Conservation (phyloP, 306 rosid species). For the Gynostemma pentaphyllum region DNA sequence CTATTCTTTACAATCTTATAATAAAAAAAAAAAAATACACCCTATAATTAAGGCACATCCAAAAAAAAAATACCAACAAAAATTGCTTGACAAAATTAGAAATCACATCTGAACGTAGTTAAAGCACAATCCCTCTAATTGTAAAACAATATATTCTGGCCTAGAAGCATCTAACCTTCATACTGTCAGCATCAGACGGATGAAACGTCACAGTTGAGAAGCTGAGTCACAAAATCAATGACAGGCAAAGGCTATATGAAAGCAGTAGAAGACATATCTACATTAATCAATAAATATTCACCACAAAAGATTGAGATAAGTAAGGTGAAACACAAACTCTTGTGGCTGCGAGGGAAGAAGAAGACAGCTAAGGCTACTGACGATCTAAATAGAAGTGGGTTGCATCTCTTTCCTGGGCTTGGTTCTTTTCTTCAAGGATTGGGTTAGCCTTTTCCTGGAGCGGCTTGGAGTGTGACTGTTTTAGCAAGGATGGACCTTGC, state of each 20-base stretch:
- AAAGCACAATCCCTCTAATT: not conserved
- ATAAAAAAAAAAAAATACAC: no score
- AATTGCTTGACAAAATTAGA: not conserved
- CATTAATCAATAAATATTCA: conserved; percentile 12
- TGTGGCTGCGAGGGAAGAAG: no score
- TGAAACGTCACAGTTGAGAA: conserved; percentile 74
- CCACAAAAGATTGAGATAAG: not conserved
- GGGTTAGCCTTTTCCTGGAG: no score
- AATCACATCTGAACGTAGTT: not conserved
- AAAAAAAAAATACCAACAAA: not conserved
- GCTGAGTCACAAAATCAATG: conserved; percentile 68
- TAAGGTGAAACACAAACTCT: not conserved
- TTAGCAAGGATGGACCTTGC: no score
- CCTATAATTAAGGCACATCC: not conserved
- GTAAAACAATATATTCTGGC: not conserved
- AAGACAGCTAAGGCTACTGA: no score
- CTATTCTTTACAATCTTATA: no score
- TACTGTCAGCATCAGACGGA: no score
- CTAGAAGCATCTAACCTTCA: conserved; percentile 47
- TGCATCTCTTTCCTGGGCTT: no score
- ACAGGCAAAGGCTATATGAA: conserved; percentile 92
- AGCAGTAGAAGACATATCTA: conserved; percentile 98
- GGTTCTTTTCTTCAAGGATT: no score
- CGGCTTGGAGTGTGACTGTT: no score
- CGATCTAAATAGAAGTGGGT: no score